Percentiles rank a stretch among this genome's conserved stretches.
Conservation (phyloP, 2,329 filamentous ascomycete genomes). For the Exophiala phaeomuriformis region DNA sequence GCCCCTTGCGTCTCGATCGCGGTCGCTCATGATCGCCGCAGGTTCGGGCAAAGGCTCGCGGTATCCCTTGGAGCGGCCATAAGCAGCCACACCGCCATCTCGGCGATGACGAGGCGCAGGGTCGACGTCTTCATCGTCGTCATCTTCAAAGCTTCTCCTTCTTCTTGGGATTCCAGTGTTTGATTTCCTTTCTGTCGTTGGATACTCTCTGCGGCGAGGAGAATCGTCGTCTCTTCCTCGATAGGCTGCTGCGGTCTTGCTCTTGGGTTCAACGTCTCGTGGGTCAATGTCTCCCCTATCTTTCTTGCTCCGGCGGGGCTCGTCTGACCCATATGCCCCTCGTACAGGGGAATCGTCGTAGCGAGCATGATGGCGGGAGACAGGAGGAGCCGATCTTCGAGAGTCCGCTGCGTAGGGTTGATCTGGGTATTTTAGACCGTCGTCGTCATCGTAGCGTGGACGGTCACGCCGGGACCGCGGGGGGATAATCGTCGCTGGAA, state of each 20-base stretch:
- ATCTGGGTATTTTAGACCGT: slow-evolving; percentile 9
- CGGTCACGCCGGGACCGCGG: slow-evolving; percentile 16
- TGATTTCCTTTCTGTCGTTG: slow-evolving; percentile 6
- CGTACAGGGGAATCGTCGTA: slow-evolving; percentile 15
- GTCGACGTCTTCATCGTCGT: slow-evolving; percentile 10
- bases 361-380: slow-evolving; percentile 9
- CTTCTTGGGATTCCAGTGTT: slow-evolving; percentile 17
- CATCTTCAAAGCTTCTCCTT: slow-evolving; percentile 12
- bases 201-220: too few relatives aligned
- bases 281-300: slow-evolving; percentile 13
- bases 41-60: slow-evolving; percentile 14
- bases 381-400: slow-evolving; percentile 6
- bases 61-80: slow-evolving; percentile 19
- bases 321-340: slow-evolving; percentile 4
- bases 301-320: slow-evolving; percentile 5
- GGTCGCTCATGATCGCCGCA: slow-evolving; percentile 3
- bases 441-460: slow-evolving; percentile 10
- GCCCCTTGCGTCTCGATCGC: slow-evolving; percentile 1
- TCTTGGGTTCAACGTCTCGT: slow-evolving; percentile 18
- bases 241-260: not conserved
- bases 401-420: slow-evolving; percentile 7
- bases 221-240: slow-evolving; percentile 9
- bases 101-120: slow-evolving; percentile 2
- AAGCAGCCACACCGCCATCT: slow-evolving; percentile 5
- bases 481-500: slow-evolving; percentile 17